Conservation (phyloP, 148 eudicot genomes). For the Silene uniflora region DNA sequence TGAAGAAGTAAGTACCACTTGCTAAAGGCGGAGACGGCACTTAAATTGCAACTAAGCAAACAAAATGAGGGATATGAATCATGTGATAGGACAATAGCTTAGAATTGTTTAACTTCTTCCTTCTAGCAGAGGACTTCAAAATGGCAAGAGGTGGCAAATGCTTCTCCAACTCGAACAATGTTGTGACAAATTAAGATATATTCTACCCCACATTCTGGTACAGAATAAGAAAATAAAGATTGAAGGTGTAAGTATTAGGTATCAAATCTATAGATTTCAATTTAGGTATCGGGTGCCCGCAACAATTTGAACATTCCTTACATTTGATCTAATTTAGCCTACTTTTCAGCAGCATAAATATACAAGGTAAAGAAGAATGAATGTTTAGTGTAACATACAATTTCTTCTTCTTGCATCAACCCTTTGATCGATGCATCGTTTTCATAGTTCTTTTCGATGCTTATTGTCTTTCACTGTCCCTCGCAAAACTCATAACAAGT, state of each 20-base stretch:
- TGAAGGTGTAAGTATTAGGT: too few species aligned
- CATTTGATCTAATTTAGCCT: too few species aligned
- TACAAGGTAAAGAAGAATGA: not conserved
- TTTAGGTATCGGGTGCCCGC: too few species aligned
- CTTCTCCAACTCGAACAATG: too few species aligned
- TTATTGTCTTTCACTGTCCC: not conserved
- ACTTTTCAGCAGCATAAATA: not conserved
- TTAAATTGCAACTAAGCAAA: not conserved
- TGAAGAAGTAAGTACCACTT: slow-evolving; percentile 34
- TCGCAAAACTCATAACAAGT: not conserved
- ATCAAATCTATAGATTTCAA: too few species aligned
- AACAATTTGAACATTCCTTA: too few species aligned
- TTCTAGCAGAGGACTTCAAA: not conserved
- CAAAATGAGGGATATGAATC: not conserved
- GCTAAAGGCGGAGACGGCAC: not conserved
- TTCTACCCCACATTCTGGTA: too few species aligned
- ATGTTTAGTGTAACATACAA: not conserved
- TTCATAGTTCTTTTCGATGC: not conserved
- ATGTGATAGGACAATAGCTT: not conserved
- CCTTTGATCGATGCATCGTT: not conserved
- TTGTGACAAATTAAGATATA: too few species aligned
- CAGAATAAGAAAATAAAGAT: too few species aligned
- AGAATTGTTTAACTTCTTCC: not conserved
- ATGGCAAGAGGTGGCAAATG: not conserved
- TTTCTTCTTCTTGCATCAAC: not conserved